Evolutionary conservation across 352 stramenopile species (phyloP), one percentile per base, ranked within the genome.

Genomic region (Phytophthora cajani): DNA sequence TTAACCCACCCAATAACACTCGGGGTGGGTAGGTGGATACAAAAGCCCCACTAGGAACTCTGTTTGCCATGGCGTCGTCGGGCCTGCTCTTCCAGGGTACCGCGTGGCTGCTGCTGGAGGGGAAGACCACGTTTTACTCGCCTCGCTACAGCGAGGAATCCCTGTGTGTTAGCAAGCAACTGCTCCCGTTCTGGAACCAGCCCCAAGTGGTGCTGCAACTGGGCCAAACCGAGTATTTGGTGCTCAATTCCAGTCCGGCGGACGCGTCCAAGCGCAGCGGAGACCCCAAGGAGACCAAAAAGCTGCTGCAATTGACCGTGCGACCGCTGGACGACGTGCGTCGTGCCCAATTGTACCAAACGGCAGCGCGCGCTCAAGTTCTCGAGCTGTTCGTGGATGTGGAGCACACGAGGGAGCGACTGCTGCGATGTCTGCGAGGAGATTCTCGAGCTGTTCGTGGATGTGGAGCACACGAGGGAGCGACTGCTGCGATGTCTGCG

Each of bases 371-470:
- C 9, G 73, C 77, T 3, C 66, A 74, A 55, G 46, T 60, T 0
- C 55, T 88, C 10, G 74, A 83, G 56, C 17, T 88, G n/a, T 88
- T 79, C 49, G 62, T 85, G 47, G 80, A 81, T 33, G 67, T 65
- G 21, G 71, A 69, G 54, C 36, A 62, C 17, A 68, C 63, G 1
- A 69, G 67, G 10, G 67, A 83, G 38, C 64, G 54, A 17, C 40
- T 85, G 25, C 54, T 71, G 40, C 58, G 36, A 27, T 65, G 60
- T 32, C 30, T 78, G 40, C 50, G 38, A 47, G 61, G 47, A n/a
- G 38, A 44, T 60, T 0, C 55, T 88, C 10, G 74, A 83, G 56
- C 17, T 88, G n/a, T 88, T 79, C 49, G 62, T 85, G 47, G 80
- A 81, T 33, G 67, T 65, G 21, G 71, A 69, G 54, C 36, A 62